These are phyloP conservation scores for Dictyophora rubrovolvata DNA, from an alignment of 768 basidiomycete genomes.

Conservation along the genomic window DNA sequence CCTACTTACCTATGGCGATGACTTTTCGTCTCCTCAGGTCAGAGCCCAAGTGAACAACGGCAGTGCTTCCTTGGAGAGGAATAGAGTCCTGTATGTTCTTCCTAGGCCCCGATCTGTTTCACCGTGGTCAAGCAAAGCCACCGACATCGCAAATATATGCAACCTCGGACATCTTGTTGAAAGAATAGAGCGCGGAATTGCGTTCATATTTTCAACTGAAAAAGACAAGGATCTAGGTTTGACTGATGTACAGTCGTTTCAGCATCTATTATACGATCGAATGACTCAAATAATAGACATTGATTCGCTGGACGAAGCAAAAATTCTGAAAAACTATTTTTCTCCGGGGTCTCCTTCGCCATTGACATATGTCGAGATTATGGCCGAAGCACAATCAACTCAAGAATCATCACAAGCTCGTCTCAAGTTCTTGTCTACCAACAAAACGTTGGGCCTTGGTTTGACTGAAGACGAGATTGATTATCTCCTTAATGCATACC, in stretches of 20 bases:
- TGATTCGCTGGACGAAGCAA: conserved; percentile 43
- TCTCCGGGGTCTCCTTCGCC: conserved; percentile 50
- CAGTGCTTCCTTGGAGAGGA: conserved; percentile 22
- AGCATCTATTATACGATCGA: conserved; percentile 79
- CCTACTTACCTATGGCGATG: conserved; percentile 80
- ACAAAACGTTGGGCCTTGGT: conserved; percentile 81
- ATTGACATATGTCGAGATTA: conserved; percentile 63
- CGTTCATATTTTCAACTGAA: conserved; percentile 49
- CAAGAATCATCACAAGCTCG: conserved; percentile 31
- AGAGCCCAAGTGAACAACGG: conserved; percentile 8
- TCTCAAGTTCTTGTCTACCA: conserved; percentile 62
- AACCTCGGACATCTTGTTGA: conserved; percentile 62
- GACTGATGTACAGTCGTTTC: conserved; percentile 41
- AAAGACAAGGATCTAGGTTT: conserved; percentile 31
- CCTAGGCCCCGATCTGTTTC: conserved; percentile 89
- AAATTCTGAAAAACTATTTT: conserved; percentile 36
- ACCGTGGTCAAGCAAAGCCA: conserved; percentile 99
- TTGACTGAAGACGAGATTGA: conserved; percentile 83
- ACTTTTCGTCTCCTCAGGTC: conserved; percentile 42
- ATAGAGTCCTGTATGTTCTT: conserved; percentile 57
- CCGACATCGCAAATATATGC: conserved; percentile 87
- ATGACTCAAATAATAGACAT: conserved; percentile 85
- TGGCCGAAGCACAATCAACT: conserved; percentile 14
- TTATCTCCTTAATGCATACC: conserved; percentile 84
- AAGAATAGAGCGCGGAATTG: conserved; percentile 78